Conservation (phyloP, 2,329 filamentous ascomycete species). For the Penicillium concentricum region DNA sequence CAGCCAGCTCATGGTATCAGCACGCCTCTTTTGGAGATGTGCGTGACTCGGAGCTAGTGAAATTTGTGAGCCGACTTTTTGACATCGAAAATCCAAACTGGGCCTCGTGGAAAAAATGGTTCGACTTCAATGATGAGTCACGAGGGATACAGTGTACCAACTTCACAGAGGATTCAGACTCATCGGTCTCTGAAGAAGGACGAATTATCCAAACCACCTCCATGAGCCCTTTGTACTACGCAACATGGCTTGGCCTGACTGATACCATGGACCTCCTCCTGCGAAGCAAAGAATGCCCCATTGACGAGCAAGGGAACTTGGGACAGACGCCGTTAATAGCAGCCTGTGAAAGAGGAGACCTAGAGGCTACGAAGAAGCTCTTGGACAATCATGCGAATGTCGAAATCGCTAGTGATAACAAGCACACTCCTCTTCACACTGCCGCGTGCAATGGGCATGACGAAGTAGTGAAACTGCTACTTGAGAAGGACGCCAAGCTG, state of each 20-base stretch:
- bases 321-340: background rate
- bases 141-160: background rate
- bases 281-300: background rate
- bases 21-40: background rate
- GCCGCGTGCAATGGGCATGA: background rate
- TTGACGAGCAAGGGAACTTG: background rate
- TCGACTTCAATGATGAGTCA: background rate
- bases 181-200: background rate
- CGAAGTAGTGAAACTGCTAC: background rate
- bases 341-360: background rate
- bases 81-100: slow-evolving; percentile 1
- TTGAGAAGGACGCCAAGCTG: background rate
- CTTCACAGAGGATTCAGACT: background rate
- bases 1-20: background rate
- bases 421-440: background rate
- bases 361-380: background rate
- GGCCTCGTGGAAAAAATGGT: background rate
- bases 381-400: background rate
- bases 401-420: background rate
- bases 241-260: background rate
- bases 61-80: background rate
- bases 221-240: slow-evolving; percentile 6
- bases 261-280: background rate
- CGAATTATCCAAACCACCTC: background rate
- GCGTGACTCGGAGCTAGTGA: background rate